These are phyloP conservation scores for Albifimbria verrucaria DNA, from an alignment of 2,329 filamentous ascomycete species.

Conservation along the genomic window DNA sequence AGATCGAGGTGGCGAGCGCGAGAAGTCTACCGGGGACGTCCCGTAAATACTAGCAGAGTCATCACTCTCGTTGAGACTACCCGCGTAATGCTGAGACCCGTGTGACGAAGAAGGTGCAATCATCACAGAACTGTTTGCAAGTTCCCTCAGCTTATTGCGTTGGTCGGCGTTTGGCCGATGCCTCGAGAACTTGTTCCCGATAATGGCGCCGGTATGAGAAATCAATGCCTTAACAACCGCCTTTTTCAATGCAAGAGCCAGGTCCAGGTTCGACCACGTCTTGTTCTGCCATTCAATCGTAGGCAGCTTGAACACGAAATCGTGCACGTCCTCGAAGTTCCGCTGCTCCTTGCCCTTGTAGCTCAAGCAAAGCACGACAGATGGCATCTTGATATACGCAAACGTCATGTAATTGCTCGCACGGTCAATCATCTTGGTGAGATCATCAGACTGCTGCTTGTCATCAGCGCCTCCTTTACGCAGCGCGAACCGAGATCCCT, in stretches of 20 bases:
- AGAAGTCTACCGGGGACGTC: conserved; percentile 54
- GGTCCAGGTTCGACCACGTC: conserved; percentile 96
- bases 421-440: conserved; percentile 93
- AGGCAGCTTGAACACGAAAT: conserved; percentile 95
- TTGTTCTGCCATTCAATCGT: conserved; percentile 97
- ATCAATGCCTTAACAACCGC: conserved; percentile 92
- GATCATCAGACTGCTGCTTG: conserved; percentile 74
- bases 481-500: conserved; percentile 53
- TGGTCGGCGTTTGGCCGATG: conserved; percentile 80
- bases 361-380: conserved; percentile 89
- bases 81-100: conserved; percentile 32
- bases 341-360: conserved; percentile 96
- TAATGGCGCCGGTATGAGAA: conserved; percentile 91
- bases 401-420: conserved; percentile 98
- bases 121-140: conserved; percentile 75
- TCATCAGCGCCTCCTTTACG: conserved; percentile 47
- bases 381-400: conserved; percentile 90
- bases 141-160: conserved; percentile 73
- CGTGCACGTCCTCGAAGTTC: conserved; percentile 94
- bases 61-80: conserved; percentile 50
- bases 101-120: conserved; percentile 42
- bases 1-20: conserved; percentile 55
- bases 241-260: conserved; percentile 89
- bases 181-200: conserved; percentile 94
- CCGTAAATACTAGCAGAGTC: conserved; percentile 55